Conservation (phyloP, 1,139 yeast genomes). For the Suhomyces terraborum region DNA sequence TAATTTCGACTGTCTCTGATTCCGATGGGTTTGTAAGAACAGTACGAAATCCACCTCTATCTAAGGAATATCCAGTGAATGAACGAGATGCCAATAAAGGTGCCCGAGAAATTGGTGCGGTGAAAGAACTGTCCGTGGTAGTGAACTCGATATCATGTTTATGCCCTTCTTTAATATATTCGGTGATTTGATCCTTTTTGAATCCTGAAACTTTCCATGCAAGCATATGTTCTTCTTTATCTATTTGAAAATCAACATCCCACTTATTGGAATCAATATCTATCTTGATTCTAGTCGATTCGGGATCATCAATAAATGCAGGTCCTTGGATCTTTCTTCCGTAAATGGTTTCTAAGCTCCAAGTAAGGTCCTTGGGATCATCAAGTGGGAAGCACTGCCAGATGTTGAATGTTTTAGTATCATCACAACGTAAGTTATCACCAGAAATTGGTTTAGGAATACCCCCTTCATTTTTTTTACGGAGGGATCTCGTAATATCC, state of each 20-base stretch:
- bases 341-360: conserved; percentile 64
- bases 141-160: conserved; percentile 42
- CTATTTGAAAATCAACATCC: conserved; percentile 38
- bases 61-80: conserved; percentile 89
- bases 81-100: conserved; percentile 82
- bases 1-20: conserved; percentile 46
- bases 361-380: conserved; percentile 53
- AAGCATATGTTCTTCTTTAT: conserved; percentile 18
- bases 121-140: conserved; percentile 37
- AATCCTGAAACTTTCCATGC: conserved; percentile 16
- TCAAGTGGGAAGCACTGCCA: conserved; percentile 81
- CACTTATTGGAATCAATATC: conserved; percentile 49
- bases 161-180: conserved; percentile 35
- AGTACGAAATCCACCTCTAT: conserved; percentile 84
- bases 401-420: conserved; percentile 51
- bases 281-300: conserved; percentile 44
- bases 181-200: conserved; percentile 10
- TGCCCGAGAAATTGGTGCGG: conserved; percentile 45
- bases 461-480: conserved; percentile 60
- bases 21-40: conserved; percentile 67
- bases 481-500: conserved; percentile 67
- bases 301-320: conserved; percentile 49
- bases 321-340: conserved; percentile 69
- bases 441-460: conserved; percentile 81
- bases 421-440: conserved; percentile 70